These are phyloP conservation scores for Toxicodendron radicans DNA, from an alignment of 345 rosid genomes.

Conservation along the genomic window DNA sequence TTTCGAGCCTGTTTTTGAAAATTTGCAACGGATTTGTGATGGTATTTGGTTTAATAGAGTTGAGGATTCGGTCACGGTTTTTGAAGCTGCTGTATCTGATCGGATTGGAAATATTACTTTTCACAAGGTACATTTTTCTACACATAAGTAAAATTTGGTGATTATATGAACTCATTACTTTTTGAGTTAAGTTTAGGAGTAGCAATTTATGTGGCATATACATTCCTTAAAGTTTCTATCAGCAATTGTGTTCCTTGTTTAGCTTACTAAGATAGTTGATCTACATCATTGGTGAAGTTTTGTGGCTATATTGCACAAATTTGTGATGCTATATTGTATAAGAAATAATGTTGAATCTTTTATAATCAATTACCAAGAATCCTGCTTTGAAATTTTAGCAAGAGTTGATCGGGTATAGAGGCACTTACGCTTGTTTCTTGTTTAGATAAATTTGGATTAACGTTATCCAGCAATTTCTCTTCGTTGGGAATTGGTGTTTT, in stretches of 20 bases:
- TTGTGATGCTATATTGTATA: not conserved
- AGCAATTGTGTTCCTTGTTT: not conserved
- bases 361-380: not conserved
- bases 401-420: not conserved
- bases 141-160: not conserved
- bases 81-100: constrained; percentile 89
- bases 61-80: constrained; percentile 71
- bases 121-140: constrained; percentile 57
- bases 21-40: constrained; percentile 93
- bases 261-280: not conserved
- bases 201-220: not conserved
- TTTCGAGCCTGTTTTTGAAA: constrained; percentile 91
- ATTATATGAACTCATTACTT: not conserved
- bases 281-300: not conserved
- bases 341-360: too few relatives aligned
- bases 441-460: constrained; percentile 1
- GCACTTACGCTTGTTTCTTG: not conserved
- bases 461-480: not conserved
- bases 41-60: constrained; percentile 91
- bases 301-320: not conserved
- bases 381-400: too few relatives aligned
- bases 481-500: too few relatives aligned
- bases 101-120: constrained; percentile 74
- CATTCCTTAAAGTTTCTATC: not conserved
- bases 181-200: not conserved